Conservation (phyloP, 2,329 filamentous ascomycete species). For the Blastomyces percursus region DNA sequence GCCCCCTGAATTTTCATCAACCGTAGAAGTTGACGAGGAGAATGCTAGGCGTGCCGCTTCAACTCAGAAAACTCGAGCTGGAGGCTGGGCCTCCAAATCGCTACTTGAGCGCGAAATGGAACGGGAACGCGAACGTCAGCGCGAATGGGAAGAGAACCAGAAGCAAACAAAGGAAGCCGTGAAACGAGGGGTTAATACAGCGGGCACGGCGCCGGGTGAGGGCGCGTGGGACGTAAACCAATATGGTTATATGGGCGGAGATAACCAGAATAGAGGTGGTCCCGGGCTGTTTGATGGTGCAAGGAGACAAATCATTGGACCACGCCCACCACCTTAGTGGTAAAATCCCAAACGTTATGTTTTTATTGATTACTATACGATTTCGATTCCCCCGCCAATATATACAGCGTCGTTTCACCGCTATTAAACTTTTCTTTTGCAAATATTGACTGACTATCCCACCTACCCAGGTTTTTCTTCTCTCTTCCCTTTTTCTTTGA, state of each 20-base stretch:
- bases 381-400: background rate
- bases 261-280: constrained; percentile 48
- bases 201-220: constrained; percentile 39
- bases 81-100: constrained; percentile 52
- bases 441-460: background rate
- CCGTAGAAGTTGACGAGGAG: constrained; percentile 46
- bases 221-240: constrained; percentile 52
- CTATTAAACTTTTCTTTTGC: background rate
- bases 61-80: constrained; percentile 48
- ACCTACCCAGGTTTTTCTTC: background rate
- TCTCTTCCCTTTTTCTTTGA: background rate
- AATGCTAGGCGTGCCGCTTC: constrained; percentile 44
- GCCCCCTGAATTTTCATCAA: constrained; percentile 39
- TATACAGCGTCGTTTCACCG: background rate
- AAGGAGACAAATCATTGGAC: constrained; percentile 53
- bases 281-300: constrained; percentile 42
- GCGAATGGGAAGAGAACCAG: constrained; percentile 54
- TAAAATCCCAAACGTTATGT: background rate
- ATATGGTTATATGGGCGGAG: constrained; percentile 53
- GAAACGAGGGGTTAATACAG: constrained; percentile 33
- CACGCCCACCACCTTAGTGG: constrained; percentile 39
- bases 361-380: background rate
- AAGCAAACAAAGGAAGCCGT: constrained; percentile 39
- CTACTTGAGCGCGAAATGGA: constrained; percentile 58
- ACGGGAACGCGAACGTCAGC: constrained; percentile 52